phyloP scores from a whole-genome alignment of 306 rosid genomes.

The Senna tora region DNA sequence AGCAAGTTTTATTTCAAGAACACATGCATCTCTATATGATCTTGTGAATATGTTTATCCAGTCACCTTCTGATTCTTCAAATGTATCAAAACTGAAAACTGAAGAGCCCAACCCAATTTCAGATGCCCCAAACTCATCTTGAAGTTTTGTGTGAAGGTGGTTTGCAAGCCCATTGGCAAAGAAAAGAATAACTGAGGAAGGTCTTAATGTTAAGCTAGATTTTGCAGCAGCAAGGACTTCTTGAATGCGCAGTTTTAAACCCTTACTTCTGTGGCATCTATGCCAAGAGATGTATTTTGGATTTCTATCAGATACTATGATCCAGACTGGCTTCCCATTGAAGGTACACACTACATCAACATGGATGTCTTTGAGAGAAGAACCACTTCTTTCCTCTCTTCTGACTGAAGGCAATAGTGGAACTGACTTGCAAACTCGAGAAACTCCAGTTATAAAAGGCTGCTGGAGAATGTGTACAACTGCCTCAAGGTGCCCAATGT shows the following conservation, averaged over 20 bases:
- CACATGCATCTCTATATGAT: constrained; percentile 59
- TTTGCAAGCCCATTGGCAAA: constrained; percentile 65
- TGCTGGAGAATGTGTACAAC: constrained; percentile 80
- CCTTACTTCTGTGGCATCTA: constrained; percentile 53
- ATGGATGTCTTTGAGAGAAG: constrained; percentile 51
- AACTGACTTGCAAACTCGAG: constrained; percentile 88
- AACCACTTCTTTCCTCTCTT: constrained; percentile 27
- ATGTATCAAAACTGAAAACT: constrained; percentile 46
- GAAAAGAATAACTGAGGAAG: constrained; percentile 77
- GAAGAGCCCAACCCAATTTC: constrained; percentile 57
- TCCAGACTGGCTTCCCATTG: constrained; percentile 80
- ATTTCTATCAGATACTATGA: constrained; percentile 83
- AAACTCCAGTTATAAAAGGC: constrained; percentile 77
- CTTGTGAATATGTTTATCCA: constrained; percentile 66
- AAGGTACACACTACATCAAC: constrained; percentile 76
- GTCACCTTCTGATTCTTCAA: constrained; percentile 62
- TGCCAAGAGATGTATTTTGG: constrained; percentile 76
- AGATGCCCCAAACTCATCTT: constrained; percentile 60
- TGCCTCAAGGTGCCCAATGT: constrained; percentile 90
- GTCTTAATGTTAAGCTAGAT: constrained; percentile 65
- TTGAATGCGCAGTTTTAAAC: constrained; percentile 64
- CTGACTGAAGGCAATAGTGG: constrained; percentile 48
- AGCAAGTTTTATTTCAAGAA: constrained; percentile 59
- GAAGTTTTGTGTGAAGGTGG: constrained; percentile 48
- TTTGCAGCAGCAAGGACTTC: constrained; percentile 61